Percentiles rank a stretch among this genome's conserved stretches.
These are phyloP conservation scores for Micractinium conductrix DNA, from an alignment of 139 green algal genomes.

Conservation along the genomic window DNA sequence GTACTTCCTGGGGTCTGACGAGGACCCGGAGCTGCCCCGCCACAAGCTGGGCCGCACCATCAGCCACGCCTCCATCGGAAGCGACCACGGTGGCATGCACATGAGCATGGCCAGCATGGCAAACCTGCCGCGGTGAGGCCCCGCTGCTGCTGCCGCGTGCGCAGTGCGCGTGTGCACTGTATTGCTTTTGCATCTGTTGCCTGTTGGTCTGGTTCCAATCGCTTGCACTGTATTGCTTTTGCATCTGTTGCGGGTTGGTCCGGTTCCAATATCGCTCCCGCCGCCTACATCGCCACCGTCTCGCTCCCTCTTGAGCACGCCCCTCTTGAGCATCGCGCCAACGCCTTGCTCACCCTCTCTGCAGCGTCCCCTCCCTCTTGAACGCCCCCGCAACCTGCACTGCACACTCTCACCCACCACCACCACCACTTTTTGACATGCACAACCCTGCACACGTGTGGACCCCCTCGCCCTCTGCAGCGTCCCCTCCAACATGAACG, in stretches of 20 bases:
- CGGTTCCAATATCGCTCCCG: too few relatives aligned
- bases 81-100: constrained; percentile 32
- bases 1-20: constrained; percentile 27
- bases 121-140: constrained; percentile 22
- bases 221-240: too few relatives aligned
- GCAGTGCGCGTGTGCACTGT: too few relatives aligned
- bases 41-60: constrained; percentile 21
- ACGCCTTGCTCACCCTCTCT: too few relatives aligned
- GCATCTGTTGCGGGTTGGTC: too few relatives aligned
- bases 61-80: constrained; percentile 17
- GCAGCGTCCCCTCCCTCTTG: background rate
- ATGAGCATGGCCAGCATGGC: constrained; percentile 11
- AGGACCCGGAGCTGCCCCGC: constrained; percentile 23
- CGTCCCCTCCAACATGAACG: constrained; percentile 20
- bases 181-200: background rate
- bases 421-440: too few relatives aligned
- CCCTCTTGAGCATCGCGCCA: too few relatives aligned
- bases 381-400: background rate
- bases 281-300: too few relatives aligned
- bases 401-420: background rate
- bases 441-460: too few relatives aligned
- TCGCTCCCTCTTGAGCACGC: too few relatives aligned
- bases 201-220: background rate
- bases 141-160: too few relatives aligned
- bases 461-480: background rate